These are phyloP conservation scores for Penicillium dipodomyicola DNA, from an alignment of 495 filamentous ascomycete species.

Conservation along the genomic window DNA sequence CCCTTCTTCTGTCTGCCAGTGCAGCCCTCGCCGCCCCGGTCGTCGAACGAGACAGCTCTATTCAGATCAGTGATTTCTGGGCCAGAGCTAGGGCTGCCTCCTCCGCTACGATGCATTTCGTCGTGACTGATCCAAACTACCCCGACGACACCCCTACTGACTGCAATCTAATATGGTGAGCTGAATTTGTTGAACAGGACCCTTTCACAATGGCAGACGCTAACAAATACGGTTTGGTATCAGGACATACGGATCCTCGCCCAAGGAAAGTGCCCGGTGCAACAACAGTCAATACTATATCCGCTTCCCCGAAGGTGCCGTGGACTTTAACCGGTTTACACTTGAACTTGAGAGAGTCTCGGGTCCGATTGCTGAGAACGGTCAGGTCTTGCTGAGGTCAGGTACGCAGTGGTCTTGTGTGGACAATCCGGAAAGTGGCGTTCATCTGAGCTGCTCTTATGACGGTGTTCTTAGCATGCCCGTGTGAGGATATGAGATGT, in stretches of 20 bases:
- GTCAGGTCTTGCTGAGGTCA: slow-evolving; percentile 15
- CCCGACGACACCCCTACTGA: slow-evolving; percentile 29
- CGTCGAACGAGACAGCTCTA: slow-evolving; percentile 6
- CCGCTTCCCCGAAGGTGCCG: slow-evolving; percentile 22
- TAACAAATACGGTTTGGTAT: background rate
- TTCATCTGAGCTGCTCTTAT: slow-evolving; percentile 21
- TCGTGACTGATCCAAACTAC: slow-evolving; percentile 26
- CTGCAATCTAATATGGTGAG: slow-evolving; percentile 31
- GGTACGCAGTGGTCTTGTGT: slow-evolving; percentile 25
- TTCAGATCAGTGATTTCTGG: slow-evolving; percentile 25
- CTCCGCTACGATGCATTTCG: slow-evolving; percentile 23
- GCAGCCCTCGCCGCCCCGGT: slow-evolving; percentile 21
- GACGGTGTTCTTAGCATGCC: slow-evolving; percentile 17
- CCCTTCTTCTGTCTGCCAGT: slow-evolving; percentile 20
- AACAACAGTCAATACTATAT: slow-evolving; percentile 29
- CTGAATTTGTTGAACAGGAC: background rate
- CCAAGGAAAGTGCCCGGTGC: slow-evolving; percentile 24
- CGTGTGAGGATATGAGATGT: slow-evolving; percentile 1
- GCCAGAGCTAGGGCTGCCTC: background rate
- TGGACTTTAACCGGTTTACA: slow-evolving; percentile 22
- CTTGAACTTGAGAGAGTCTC: slow-evolving; percentile 22
- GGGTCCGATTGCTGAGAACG: slow-evolving; percentile 20
- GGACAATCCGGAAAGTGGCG: slow-evolving; percentile 13
- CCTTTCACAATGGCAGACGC: background rate
- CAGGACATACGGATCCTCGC: slow-evolving; percentile 21